A percentile compares a stretch with the other conserved stretches of the same genome.
Conservation (phyloP, 208 protist genomes). For the Naegleria lovaniensis region DNA sequence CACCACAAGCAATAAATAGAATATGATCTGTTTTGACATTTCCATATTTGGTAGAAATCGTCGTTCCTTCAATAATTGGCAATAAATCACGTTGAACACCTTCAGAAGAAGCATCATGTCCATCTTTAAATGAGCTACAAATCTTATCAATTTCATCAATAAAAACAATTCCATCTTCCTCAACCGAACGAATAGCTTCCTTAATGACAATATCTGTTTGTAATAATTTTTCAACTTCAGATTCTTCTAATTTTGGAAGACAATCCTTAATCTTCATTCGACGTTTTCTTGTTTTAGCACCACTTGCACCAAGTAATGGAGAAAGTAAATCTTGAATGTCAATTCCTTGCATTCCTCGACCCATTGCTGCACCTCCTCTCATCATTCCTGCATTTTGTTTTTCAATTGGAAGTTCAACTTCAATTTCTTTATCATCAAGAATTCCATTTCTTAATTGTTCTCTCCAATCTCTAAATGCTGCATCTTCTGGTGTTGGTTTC, state of each 20-base stretch:
- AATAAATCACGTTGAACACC: slow-evolving; percentile 96
- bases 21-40: slow-evolving; percentile 95
- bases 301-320: neutral
- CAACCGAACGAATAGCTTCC: slow-evolving; percentile 82
- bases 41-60: slow-evolving; percentile 91
- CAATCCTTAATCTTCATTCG: slow-evolving; percentile 85
- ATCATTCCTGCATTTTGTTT: neutral
- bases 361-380: neutral
- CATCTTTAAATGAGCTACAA: slow-evolving; percentile 65
- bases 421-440: slow-evolving; percentile 23
- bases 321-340: neutral
- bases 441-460: slow-evolving; percentile 10
- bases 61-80: slow-evolving; percentile 92
- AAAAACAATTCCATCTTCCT: slow-evolving; percentile 96
- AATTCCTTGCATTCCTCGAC: neutral
- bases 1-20: slow-evolving; percentile 93
- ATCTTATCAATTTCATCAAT: slow-evolving; percentile 99
- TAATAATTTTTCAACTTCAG: slow-evolving; percentile 86
- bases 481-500: neutral
- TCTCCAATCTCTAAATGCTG: neutral
- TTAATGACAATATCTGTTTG: slow-evolving; percentile 80
- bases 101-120: slow-evolving; percentile 83
- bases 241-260: slow-evolving; percentile 73
- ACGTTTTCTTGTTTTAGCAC: slow-evolving; percentile 55
- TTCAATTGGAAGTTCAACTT: slow-evolving; percentile 17